Evolutionary conservation across 2,329 filamentous ascomycete species (phyloP).

Genomic region (Ophiostoma himal-ulmi): DNA sequence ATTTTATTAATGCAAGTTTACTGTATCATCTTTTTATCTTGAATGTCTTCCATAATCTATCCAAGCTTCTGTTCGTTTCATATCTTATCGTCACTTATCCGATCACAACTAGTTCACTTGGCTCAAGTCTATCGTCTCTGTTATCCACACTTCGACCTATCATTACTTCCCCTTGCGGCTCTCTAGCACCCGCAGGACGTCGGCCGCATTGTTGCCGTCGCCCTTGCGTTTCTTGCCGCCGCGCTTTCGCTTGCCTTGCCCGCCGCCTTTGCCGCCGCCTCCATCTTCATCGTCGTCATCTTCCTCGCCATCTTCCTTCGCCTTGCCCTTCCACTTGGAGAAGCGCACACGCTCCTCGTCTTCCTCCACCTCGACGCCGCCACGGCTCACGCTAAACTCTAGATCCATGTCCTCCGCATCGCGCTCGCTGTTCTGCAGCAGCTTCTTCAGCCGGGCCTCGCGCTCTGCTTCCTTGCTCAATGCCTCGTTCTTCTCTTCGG

Average conservation of each 20-base stretch:
- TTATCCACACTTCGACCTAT: neutral
- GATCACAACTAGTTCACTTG: neutral
- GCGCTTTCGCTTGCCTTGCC: constrained; percentile 56
- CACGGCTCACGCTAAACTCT: constrained; percentile 85
- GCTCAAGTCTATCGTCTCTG: neutral
- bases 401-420: constrained; percentile 91
- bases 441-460: constrained; percentile 63
- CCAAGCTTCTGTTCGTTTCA: neutral
- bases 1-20: neutral
- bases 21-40: neutral
- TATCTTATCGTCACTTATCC: neutral
- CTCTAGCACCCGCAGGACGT: constrained; percentile 76
- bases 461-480: constrained; percentile 44
- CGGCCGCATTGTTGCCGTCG: constrained; percentile 69
- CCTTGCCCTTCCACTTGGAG: constrained; percentile 47
- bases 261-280: constrained; percentile 39
- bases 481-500: constrained; percentile 35
- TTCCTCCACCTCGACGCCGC: constrained; percentile 76
- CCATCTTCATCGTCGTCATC: constrained; percentile 43
- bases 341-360: constrained; percentile 61
- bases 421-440: constrained; percentile 67
- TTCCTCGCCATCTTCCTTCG: constrained; percentile 42
- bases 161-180: constrained; percentile 37
- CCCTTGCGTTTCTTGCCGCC: constrained; percentile 71
- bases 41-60: neutral